A percentile compares a stretch with the other conserved stretches of the same genome.
Conservation (phyloP, 2,329 filamentous ascomycete genomes). For the Orbilia javanica region DNA sequence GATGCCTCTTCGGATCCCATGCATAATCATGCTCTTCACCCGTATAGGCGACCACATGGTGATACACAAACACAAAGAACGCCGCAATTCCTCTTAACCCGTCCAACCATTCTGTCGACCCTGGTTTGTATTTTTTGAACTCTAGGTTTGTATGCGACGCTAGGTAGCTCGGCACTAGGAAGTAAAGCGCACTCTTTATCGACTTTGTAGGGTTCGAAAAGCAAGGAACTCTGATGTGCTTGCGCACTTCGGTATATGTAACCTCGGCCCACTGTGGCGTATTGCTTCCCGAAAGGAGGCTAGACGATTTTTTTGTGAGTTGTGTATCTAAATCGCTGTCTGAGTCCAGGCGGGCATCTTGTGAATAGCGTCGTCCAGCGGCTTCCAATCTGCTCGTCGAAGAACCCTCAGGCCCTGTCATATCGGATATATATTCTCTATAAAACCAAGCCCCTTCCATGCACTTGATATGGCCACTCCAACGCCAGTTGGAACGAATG, state of each 20-base stretch:
- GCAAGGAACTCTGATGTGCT: neutral
- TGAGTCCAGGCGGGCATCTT: constrained; percentile 42
- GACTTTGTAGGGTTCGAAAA: constrained; percentile 4
- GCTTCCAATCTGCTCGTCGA: constrained; percentile 19
- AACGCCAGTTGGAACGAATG: neutral
- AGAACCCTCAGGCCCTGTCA: constrained; percentile 11
- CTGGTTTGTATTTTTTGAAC: constrained; percentile 57
- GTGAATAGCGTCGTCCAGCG: constrained; percentile 46
- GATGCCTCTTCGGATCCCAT: constrained; percentile 61
- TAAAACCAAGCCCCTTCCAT: neutral
- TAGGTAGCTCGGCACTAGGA: constrained; percentile 41
- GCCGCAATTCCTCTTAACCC: constrained; percentile 45
- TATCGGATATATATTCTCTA: constrained; percentile 8
- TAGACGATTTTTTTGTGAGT: constrained; percentile 6
- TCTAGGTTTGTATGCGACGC: constrained; percentile 55
- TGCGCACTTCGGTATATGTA: neutral
- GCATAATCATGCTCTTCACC: constrained; percentile 62
- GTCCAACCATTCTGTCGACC: constrained; percentile 53
- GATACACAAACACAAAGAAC: constrained; percentile 61
- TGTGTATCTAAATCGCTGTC: constrained; percentile 19
- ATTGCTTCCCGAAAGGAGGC: neutral
- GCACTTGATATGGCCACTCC: neutral
- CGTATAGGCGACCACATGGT: constrained; percentile 37
- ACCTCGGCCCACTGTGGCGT: constrained; percentile 14
- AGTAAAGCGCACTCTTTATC: constrained; percentile 24